Evolutionary conservation across 2,329 filamentous ascomycete genomes (phyloP).

Genomic region (Talaromyces marneffei): DNA sequence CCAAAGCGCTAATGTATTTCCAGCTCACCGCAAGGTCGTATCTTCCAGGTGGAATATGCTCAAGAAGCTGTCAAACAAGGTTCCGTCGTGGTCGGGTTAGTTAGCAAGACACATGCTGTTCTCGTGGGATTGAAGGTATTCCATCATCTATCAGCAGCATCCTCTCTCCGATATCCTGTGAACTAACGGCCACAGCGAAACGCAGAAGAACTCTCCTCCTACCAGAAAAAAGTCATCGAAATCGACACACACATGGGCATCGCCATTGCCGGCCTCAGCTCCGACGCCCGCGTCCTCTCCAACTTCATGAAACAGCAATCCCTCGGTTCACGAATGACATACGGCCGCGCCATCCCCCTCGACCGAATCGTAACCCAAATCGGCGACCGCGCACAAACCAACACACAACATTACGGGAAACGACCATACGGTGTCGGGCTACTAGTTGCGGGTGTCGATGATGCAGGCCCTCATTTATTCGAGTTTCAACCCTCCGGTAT

Average conservation of each 20-base stretch:
- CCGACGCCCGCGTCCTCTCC: conserved; percentile 95
- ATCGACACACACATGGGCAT: conserved; percentile 95
- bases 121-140: conserved; percentile 91
- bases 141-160: neutral
- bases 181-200: conserved; percentile 61
- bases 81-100: conserved; percentile 92
- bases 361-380: conserved; percentile 86
- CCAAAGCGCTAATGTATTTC: neutral
- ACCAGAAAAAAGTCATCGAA: conserved; percentile 98
- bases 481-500: conserved; percentile 96
- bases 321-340: conserved; percentile 89
- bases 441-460: conserved; percentile 87
- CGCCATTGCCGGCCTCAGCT: conserved; percentile 92
- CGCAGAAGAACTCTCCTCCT: conserved; percentile 97
- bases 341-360: conserved; percentile 87
- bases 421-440: conserved; percentile 93
- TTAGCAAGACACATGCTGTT: conserved; percentile 96
- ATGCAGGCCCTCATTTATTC: conserved; percentile 89
- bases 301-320: conserved; percentile 99
- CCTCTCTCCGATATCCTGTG: conserved; percentile 11
- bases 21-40: conserved; percentile 96
- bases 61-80: conserved; percentile 98
- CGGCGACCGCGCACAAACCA: conserved; percentile 91
- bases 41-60: conserved; percentile 99
- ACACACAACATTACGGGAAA: conserved; percentile 96